Evolutionary conservation across 2,329 filamentous ascomycete species (phyloP).

Genomic region (Ilyonectria robusta): DNA sequence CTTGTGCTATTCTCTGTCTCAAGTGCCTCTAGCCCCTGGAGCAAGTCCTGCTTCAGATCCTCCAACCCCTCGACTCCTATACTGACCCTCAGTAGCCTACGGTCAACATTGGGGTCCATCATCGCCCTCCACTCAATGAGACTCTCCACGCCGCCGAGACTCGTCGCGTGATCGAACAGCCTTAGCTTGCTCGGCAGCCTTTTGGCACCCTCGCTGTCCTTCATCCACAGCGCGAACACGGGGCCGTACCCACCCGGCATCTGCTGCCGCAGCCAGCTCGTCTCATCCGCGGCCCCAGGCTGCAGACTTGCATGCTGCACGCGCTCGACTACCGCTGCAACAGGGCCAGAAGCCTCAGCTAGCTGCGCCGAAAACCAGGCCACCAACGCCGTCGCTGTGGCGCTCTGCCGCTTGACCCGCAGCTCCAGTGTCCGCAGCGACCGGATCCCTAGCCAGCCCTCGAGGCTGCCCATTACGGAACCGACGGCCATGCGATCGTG

Average conservation of each 20-base stretch:
- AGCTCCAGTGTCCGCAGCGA: constrained; percentile 89
- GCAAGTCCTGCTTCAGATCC: no score
- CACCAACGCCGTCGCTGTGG: constrained; percentile 78
- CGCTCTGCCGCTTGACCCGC: constrained; percentile 82
- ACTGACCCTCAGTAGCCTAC: no score
- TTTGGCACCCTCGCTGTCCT: constrained; percentile 72
- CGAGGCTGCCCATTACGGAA: constrained; percentile 88
- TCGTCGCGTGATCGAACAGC: constrained; percentile 95
- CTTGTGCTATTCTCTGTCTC: no score
- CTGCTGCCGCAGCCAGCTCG: constrained; percentile 84
- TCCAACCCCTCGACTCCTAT: no score
- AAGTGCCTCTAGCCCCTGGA: no score
- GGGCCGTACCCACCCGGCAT: constrained; percentile 94
- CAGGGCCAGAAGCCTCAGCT: constrained; percentile 55
- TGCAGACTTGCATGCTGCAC: constrained; percentile 88
- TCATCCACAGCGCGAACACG: constrained; percentile 84
- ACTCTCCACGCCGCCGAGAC: constrained; percentile 93
- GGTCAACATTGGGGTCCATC: constrained; percentile 70
- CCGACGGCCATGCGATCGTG: constrained; percentile 81
- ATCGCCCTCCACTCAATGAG: constrained; percentile 97
- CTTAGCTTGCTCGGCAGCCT: constrained; percentile 81
- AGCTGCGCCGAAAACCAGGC: constrained; percentile 71
- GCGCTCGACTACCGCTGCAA: constrained; percentile 66
- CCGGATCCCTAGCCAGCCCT: constrained; percentile 82
- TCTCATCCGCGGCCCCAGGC: no score